These are phyloP conservation scores for Yamadazyma olivae DNA, from an alignment of 805 yeast species.

Conservation along the genomic window DNA sequence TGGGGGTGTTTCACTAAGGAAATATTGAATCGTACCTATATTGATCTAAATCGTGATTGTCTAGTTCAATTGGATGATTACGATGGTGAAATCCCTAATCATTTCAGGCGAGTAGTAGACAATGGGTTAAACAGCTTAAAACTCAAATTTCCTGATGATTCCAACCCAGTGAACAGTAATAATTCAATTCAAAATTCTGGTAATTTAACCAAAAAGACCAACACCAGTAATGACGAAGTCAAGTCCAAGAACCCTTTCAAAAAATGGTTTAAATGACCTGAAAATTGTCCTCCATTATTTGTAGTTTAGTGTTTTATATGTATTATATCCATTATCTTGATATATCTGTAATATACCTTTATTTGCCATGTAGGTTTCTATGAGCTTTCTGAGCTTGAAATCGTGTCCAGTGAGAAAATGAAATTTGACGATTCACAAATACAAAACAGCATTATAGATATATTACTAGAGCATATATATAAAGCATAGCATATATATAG, in stretches of 20 bases:
- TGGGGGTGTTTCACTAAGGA: constrained; percentile 37
- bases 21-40: constrained; percentile 22
- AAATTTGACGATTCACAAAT: too few relatives aligned
- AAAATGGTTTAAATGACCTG: constrained; percentile 39
- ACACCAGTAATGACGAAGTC: background rate
- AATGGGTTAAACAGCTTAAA: constrained; percentile 30
- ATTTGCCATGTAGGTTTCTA: too few relatives aligned
- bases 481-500: too few relatives aligned
- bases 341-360: too few relatives aligned
- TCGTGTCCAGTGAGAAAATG: too few relatives aligned
- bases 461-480: too few relatives aligned
- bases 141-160: constrained; percentile 26
- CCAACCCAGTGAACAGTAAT: background rate
- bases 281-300: too few relatives aligned
- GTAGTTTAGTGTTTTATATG: too few relatives aligned
- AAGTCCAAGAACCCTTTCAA: constrained; percentile 35
- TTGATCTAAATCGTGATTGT: constrained; percentile 30
- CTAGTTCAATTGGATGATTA: constrained; percentile 27
- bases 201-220: background rate
- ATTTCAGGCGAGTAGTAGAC: constrained; percentile 28
- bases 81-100: constrained; percentile 18
- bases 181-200: constrained; percentile 1
- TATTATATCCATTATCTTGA: too few relatives aligned
- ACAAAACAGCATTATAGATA: too few relatives aligned
- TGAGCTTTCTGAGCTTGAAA: too few relatives aligned